Conservation (phyloP, 2,329 filamentous ascomycete genomes). For the Ascochyta rabiei region DNA sequence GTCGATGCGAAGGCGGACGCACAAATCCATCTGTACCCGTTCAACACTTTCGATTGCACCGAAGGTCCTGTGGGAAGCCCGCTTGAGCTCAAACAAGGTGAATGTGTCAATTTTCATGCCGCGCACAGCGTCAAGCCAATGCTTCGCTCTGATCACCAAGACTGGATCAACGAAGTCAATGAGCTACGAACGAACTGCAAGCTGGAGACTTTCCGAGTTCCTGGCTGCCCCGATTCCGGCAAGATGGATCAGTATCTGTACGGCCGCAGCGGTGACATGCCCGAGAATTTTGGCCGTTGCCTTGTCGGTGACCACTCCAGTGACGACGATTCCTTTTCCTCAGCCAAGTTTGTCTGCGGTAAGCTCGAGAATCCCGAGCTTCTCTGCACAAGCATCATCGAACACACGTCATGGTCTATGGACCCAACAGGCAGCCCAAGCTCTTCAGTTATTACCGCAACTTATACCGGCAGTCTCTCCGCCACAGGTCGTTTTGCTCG, state of each 20-base stretch:
- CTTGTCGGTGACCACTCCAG: background rate
- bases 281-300: conserved; percentile 5
- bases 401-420: conserved; percentile 23
- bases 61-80: conserved; percentile 21
- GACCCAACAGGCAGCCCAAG: conserved; percentile 11
- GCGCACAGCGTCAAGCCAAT: conserved; percentile 24
- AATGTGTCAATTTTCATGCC: conserved; percentile 24
- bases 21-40: conserved; percentile 19
- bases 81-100: conserved; percentile 23
- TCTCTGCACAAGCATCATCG: conserved; percentile 3
- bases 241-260: background rate
- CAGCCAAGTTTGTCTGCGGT: conserved; percentile 25
- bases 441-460: background rate
- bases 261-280: background rate
- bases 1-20: conserved; percentile 9
- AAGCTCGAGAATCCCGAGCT: background rate
- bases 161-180: conserved; percentile 27
- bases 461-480: background rate
- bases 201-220: conserved; percentile 18
- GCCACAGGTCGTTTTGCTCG: background rate
- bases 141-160: conserved; percentile 17
- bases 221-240: conserved; percentile 8
- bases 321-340: conserved; percentile 8
- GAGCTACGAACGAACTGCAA: conserved; percentile 15
- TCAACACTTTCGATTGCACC: conserved; percentile 22